Conservation (phyloP, 164 flowering plant genomes). For the Echeveria elegans region DNA sequence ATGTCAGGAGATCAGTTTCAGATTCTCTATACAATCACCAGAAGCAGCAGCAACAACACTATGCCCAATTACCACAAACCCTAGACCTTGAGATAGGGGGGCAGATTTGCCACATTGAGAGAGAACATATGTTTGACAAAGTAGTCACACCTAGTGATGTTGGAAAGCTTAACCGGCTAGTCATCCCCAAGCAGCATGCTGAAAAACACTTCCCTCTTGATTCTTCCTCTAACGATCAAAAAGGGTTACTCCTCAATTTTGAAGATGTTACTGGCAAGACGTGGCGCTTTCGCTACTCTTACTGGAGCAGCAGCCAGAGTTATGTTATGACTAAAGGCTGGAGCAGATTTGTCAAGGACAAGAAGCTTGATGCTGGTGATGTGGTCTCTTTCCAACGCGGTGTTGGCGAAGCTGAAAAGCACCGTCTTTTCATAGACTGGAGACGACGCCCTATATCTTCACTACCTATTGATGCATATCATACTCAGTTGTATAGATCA, state of each 20-base stretch:
- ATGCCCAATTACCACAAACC: constrained; percentile 7
- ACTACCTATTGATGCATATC: constrained; percentile 8
- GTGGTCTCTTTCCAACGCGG: constrained; percentile 76
- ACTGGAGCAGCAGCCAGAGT: constrained; percentile 99
- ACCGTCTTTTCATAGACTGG: constrained; percentile 73
- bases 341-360: constrained; percentile 95
- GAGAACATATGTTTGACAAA: constrained; percentile 93
- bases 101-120: constrained; percentile 21
- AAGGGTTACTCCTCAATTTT: constrained; percentile 65
- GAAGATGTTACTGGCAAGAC: constrained; percentile 77
- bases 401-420: constrained; percentile 37
- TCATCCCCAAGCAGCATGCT: constrained; percentile 94
- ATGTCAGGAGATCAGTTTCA: neutral
- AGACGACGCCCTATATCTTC: constrained; percentile 48
- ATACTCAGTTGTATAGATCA: constrained; percentile 6
- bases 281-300: constrained; percentile 89
- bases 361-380: constrained; percentile 87
- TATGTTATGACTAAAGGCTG: constrained; percentile 98
- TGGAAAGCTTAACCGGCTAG: constrained; percentile 84
- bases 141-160: constrained; percentile 96
- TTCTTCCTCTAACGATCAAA: constrained; percentile 47
- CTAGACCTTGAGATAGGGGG: constrained; percentile 5
- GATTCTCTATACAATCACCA: neutral
- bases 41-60: neutral
- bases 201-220: constrained; percentile 91